Conservation (phyloP, 257 asterid species). For the Fraxinus americana region DNA sequence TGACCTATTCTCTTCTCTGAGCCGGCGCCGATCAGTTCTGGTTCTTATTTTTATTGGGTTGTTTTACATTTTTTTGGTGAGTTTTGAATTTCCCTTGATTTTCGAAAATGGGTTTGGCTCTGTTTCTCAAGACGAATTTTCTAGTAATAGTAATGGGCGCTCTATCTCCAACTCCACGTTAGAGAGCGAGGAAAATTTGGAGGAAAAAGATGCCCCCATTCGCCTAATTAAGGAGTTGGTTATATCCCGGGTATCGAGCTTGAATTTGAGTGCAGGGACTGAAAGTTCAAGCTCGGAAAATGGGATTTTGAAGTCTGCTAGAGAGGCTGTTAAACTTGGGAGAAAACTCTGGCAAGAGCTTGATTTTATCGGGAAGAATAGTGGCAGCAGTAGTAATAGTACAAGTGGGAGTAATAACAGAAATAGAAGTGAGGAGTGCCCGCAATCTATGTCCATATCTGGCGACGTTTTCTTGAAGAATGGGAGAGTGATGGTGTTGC, state of each 20-base stretch:
- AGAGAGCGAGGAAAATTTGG: constrained; percentile 70
- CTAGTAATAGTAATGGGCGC: constrained; percentile 42
- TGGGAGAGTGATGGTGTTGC: constrained; percentile 61
- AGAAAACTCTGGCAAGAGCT: constrained; percentile 70
- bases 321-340: constrained; percentile 73
- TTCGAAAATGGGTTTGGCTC: constrained; percentile 51
- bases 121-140: constrained; percentile 45
- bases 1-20: constrained; percentile 56
- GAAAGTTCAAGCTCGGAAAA: constrained; percentile 40
- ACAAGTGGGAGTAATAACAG: not conserved
- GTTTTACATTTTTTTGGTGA: constrained; percentile 58
- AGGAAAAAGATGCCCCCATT: constrained; percentile 55
- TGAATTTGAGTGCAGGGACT: constrained; percentile 62
- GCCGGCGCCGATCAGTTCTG: constrained; percentile 65
- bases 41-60: constrained; percentile 54
- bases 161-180: constrained; percentile 53
- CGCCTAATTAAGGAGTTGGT: constrained; percentile 42
- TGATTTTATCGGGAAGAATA: constrained; percentile 39
- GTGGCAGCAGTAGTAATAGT: not conserved
- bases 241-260: constrained; percentile 39
- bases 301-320: constrained; percentile 63
- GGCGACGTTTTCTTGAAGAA: constrained; percentile 59
- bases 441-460: constrained; percentile 55
- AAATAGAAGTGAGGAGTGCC: constrained; percentile 50
- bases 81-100: constrained; percentile 80